A percentile compares a stretch with the other conserved stretches of the same genome.
These are phyloP conservation scores for Bromus sterilis DNA, from an alignment of 176 grass and related monocot genomes.

Conservation along the genomic window DNA sequence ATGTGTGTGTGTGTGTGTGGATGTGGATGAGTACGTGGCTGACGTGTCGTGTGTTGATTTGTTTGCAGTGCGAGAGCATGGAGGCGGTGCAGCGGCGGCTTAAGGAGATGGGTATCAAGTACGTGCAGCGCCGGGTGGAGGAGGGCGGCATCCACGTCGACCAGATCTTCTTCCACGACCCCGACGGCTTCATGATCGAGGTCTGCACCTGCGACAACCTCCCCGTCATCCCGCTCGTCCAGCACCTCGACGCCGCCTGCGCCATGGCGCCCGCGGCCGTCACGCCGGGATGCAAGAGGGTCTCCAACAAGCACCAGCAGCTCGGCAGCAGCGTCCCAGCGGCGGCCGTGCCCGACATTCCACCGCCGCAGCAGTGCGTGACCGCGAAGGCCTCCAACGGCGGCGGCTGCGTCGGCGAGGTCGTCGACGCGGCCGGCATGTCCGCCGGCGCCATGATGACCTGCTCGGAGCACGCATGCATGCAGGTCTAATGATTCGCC, in stretches of 20 bases:
- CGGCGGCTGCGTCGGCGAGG: constrained; percentile 13
- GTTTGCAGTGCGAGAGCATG: constrained; percentile 69
- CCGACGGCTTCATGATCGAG: constrained; percentile 95
- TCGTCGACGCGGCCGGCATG: background rate
- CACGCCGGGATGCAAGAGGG: constrained; percentile 18
- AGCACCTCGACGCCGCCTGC: background rate
- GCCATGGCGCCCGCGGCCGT: no score
- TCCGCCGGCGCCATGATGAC: background rate
- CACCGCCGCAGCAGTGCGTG: background rate
- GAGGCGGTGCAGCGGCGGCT: constrained; percentile 55
- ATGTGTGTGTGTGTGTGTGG: no score
- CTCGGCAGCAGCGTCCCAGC: background rate
- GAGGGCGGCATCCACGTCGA: constrained; percentile 67
- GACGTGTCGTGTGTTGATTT: background rate
- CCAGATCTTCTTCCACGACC: constrained; percentile 95
- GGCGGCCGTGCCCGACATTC: no score
- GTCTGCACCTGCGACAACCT: constrained; percentile 87
- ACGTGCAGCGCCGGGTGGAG: constrained; percentile 44
- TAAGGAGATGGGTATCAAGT: constrained; percentile 46
- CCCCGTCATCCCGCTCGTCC: constrained; percentile 51
- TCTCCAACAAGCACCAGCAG: background rate
- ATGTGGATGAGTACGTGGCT: background rate
- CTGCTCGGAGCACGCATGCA: constrained; percentile 26
- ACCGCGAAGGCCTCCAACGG: background rate
- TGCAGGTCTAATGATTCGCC: background rate